Evolutionary conservation across 768 basidiomycete genomes (phyloP), one percentile per base, ranked within the genome.

Genomic region (Phaeotremella fagi): DNA sequence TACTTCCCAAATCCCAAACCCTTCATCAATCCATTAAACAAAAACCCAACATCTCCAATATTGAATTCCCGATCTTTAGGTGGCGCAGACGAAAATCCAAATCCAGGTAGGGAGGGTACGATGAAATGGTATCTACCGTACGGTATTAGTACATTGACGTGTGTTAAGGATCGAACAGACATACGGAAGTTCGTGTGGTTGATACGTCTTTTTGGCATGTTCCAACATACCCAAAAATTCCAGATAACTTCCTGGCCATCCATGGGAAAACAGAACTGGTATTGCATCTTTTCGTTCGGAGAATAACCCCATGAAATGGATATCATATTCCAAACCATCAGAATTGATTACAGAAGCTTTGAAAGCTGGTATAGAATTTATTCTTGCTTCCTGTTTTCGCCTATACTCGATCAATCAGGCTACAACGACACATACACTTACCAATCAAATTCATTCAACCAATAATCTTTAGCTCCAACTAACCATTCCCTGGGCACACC

Each of bases 1-100:
- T 73, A 73, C n/a, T 55, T 48, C 27, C 55, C 57, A 35, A 70
- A 64, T 1, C 68, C 70, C 3, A 71, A 49, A 25, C 63, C 65
- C 9, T 54, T 48, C 70, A 73, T 67, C 24, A 74, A 50, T 25
- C 45, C 37, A 28, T 69, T 54, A 42, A 70, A 59, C 16, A 71
- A 37, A 25, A 54, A 49, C 3, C 65, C 68, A 6, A 64, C 56
- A 24, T 69, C 64, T 31, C 57, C 45, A 31, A 50, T 48, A 1
- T 44, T 37, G 28, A 67, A 63, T 22, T 63, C 65, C 1, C 35
- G 15, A 28, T 70, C 63, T 1, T 43, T 22, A 1, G 65, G 65
- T 12, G 70, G 60, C 11, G 56, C 48, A 4, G 59, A 61, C 2
- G 65, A 67, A 54, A 60, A 67, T 1, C 54, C 52, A 37, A 45